phyloP scores from a whole-genome alignment of 768 basidiomycete genomes.

The Galerina sulciceps region DNA sequence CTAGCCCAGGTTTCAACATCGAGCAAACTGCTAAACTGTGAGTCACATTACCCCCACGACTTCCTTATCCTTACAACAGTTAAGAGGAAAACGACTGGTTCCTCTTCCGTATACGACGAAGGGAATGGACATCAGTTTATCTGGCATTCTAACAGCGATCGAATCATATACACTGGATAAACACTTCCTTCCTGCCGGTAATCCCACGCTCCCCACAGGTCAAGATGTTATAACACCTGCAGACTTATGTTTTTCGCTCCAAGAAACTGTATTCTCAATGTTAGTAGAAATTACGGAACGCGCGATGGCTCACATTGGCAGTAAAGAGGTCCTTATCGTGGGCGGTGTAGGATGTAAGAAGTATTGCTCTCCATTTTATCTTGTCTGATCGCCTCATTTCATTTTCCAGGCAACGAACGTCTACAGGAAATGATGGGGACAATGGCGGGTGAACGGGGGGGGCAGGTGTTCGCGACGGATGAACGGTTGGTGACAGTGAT shows the following conservation, averaged over 20 bases:
- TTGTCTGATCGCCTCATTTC: not conserved
- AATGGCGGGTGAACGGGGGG: conserved; percentile 91
- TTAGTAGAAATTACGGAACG: conserved; percentile 98
- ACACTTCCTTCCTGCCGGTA: conserved; percentile 64
- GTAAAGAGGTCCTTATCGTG: conserved; percentile 94
- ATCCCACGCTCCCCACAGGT: conserved; percentile 41
- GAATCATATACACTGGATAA: conserved; percentile 90
- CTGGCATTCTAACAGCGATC: conserved; percentile 88
- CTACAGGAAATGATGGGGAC: conserved; percentile 99
- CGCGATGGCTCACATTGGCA: conserved; percentile 98
- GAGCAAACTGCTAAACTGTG: conserved; percentile 94
- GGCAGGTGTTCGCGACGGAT: conserved; percentile 92
- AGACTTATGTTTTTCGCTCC: conserved; percentile 96
- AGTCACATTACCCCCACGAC: not conserved
- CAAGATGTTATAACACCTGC: conserved; percentile 86
- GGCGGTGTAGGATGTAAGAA: conserved; percentile 98
- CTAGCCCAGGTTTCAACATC: conserved; percentile 95
- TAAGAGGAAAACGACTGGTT: conserved; percentile 84
- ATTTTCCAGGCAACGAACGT: conserved; percentile 76
- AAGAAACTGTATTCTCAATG: conserved; percentile 98
- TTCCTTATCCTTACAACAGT: not conserved
- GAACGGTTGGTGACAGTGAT: conserved; percentile 65
- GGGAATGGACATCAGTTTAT: conserved; percentile 97
- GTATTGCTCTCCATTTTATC: not conserved
- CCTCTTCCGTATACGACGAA: conserved; percentile 94